These are phyloP conservation scores for Acrodontium crateriforme DNA, from an alignment of 2,329 filamentous ascomycete genomes.

Conservation along the genomic window DNA sequence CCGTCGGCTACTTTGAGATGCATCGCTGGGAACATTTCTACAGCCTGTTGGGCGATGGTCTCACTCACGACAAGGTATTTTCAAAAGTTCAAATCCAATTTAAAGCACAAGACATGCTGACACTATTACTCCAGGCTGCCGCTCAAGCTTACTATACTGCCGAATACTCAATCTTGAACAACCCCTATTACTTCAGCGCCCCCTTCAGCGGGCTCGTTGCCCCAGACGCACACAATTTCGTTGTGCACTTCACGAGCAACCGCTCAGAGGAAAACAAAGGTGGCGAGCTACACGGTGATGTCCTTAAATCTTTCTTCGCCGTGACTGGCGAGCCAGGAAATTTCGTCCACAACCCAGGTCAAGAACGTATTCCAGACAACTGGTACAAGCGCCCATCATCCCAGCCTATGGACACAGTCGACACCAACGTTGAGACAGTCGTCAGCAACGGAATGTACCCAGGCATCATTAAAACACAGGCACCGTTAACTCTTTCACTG, in stretches of 20 bases:
- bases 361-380: conserved; percentile 12
- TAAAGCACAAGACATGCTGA: conserved; percentile 9
- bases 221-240: conserved; percentile 6
- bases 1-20: conserved; percentile 6
- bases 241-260: conserved; percentile 20
- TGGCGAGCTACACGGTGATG: conserved; percentile 16
- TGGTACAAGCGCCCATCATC: conserved; percentile 12
- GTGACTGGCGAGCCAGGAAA: conserved; percentile 17
- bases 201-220: conserved; percentile 7
- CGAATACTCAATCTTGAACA: conserved; percentile 10
- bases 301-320: conserved; percentile 23
- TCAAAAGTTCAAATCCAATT: no score
- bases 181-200: conserved; percentile 9
- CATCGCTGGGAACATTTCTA: conserved; percentile 8
- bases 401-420: conserved; percentile 7
- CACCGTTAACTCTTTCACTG: conserved; percentile 12
- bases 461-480: conserved; percentile 12
- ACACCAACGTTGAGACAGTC: conserved; percentile 7
- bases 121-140: conserved; percentile 11
- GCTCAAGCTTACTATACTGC: conserved; percentile 4
- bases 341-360: conserved; percentile 13
- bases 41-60: conserved; percentile 12
- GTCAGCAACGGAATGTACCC: conserved; percentile 1
- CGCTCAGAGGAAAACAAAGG: conserved; percentile 19
- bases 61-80: conserved; percentile 11